Base-by-base conservation (phyloP, 2,329 filamentous ascomycete species). In the Lecanoromycetidae sp. region DNA sequence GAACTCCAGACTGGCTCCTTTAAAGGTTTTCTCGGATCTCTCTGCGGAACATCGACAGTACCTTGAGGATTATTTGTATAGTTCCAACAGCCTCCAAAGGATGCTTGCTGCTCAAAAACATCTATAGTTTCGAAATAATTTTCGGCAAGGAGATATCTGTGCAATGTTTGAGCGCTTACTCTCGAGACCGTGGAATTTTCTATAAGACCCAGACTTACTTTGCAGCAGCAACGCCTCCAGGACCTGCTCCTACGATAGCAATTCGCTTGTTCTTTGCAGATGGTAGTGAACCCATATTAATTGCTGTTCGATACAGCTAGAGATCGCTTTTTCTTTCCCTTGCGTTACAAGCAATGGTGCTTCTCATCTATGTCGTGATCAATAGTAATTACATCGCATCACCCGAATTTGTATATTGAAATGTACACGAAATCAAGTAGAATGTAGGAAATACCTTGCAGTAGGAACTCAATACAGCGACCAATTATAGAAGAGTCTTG, bases 61-160 rank as follows among this genome's bases (percentile, higher is more conserved):
- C 67, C 55, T 56, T 73, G 52, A 60, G 70, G 58, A 36, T 65
- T 46, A 63, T 71, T 64, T 52, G 74, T 80, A 62, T 93, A 87
- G 58, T 87, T 82, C 90, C 90, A 96, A 8, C 91, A 77, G 2
- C 91, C 90, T 48, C 87, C 90, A 5, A 83, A 75, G 39, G 77
- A 72, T 36, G 72, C 68, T 54, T 87, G 80, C 63, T 94, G 86
- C 64, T 96, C 91, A 58, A 84, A 93, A 32, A 95, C 64, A 50
- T 80, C 76, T 50, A 96, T 80, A 25, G 20, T 45, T 30, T 42
- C 10, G 15, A 45, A 41, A 15, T 7, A 35, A 13, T 35, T 22
- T 29, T 51, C 49, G 5, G 35, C 44, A 26, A 48, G 29, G 20
- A 51, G 33, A 34, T 47, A 49, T 36, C 47, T 49, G 23, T n/a